Percentiles rank a stretch among this genome's conserved stretches.
These are phyloP conservation scores for Wallacemonas sp. DNA, from an alignment of 208 protist species.

Conservation along the genomic window DNA sequence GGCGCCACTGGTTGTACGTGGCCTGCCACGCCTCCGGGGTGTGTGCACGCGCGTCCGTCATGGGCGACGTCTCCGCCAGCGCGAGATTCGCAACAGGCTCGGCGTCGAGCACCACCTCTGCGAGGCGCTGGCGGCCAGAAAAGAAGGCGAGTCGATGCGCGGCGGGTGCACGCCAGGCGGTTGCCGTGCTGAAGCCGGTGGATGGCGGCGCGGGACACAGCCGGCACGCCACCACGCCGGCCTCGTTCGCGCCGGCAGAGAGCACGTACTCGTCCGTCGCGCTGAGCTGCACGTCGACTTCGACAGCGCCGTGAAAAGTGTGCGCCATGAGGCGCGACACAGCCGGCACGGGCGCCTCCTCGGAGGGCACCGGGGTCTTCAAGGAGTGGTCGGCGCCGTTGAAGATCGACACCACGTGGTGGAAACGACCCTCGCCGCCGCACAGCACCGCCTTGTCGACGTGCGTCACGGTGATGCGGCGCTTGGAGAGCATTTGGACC, in stretches of 20 bases:
- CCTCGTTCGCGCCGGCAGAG: constrained; percentile 27
- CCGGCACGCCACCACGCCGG: constrained; percentile 39
- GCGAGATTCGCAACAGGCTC: background rate
- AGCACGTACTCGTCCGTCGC: constrained; percentile 30
- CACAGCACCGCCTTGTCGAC: constrained; percentile 18
- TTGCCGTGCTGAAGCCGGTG: constrained; percentile 1
- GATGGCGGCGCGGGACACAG: constrained; percentile 29
- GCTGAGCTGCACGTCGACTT: constrained; percentile 25
- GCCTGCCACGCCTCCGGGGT: constrained; percentile 3
- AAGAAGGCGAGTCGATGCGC: constrained; percentile 56
- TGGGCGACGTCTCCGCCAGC: background rate
- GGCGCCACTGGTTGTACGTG: constrained; percentile 8
- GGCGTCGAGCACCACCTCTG: constrained; percentile 38
- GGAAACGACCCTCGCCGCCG: constrained; percentile 17
- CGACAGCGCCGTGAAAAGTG: constrained; percentile 33
- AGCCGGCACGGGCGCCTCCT: constrained; percentile 23
- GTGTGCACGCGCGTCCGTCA: constrained; percentile 15
- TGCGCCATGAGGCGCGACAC: constrained; percentile 34
- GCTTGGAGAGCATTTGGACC: constrained; percentile 24
- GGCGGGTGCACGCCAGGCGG: constrained; percentile 21
- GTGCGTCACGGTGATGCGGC: constrained; percentile 20
- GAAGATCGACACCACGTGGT: constrained; percentile 36
- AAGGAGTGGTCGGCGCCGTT: constrained; percentile 39
- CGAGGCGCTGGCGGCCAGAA: constrained; percentile 44
- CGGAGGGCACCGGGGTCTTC: constrained; percentile 24